These are phyloP conservation scores for Neurospora sp. DNA, from an alignment of 495 filamentous ascomycete species.

Conservation along the genomic window DNA sequence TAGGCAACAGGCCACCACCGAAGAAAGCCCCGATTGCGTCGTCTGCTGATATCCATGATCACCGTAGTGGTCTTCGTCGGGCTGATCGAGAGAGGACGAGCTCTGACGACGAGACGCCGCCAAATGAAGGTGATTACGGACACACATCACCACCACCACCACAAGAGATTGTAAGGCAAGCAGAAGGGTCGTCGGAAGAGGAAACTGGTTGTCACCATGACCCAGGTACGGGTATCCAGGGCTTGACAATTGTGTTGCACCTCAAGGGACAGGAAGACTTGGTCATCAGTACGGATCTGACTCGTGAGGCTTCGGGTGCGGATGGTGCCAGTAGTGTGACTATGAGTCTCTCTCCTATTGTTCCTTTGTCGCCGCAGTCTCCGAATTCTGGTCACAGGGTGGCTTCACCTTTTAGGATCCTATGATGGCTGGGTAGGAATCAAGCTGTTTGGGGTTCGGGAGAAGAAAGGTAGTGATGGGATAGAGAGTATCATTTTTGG, in stretches of 20 bases:
- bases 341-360: background rate
- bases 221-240: conserved; percentile 21
- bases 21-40: background rate
- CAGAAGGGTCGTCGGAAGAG: background rate
- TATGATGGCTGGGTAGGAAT: background rate
- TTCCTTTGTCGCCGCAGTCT: background rate
- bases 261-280: conserved; percentile 35
- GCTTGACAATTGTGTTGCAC: conserved; percentile 37
- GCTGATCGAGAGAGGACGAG: background rate
- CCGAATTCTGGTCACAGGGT: background rate
- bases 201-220: background rate
- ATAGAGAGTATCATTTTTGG: background rate
- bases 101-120: background rate
- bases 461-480: background rate
- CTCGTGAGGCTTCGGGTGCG: conserved; percentile 2
- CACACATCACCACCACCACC: background rate
- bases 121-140: background rate
- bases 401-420: background rate
- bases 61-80: background rate
- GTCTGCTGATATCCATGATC: background rate
- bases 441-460: background rate
- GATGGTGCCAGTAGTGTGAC: background rate
- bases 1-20: background rate
- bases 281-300: conserved; percentile 34
- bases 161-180: background rate